Conservation (phyloP, 495 filamentous ascomycete species). For the Viridothelium virens region DNA sequence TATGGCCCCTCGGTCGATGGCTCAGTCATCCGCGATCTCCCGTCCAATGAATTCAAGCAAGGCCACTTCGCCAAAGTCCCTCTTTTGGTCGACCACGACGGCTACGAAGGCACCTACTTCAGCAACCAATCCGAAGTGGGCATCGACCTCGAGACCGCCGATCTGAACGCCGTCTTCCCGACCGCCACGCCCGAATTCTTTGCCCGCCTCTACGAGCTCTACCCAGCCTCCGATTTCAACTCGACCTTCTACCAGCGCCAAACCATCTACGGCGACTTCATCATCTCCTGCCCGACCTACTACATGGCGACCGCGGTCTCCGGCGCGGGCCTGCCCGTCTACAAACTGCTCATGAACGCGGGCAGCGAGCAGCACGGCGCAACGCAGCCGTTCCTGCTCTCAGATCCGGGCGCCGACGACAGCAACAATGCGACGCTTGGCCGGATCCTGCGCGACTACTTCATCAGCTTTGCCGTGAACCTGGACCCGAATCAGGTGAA, state of each 20-base stretch:
- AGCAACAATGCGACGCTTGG: conserved; percentile 44
- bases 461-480: conserved; percentile 49
- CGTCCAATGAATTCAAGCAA: conserved; percentile 26
- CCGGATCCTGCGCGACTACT: conserved; percentile 52
- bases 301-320: conserved; percentile 26
- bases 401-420: neutral
- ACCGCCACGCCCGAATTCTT: conserved; percentile 25
- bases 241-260: conserved; percentile 25
- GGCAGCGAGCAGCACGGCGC: conserved; percentile 24
- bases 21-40: conserved; percentile 23
- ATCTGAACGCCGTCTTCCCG: conserved; percentile 21
- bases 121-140: conserved; percentile 17
- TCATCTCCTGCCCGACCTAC: conserved; percentile 29
- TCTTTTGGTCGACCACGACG: conserved; percentile 22
- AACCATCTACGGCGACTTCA: conserved; percentile 27
- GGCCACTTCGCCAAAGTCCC: conserved; percentile 29
- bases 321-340: conserved; percentile 23
- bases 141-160: conserved; percentile 14
- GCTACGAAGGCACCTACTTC: conserved; percentile 24
- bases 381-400: conserved; percentile 2
- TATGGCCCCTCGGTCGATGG: conserved; percentile 26
- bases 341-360: conserved; percentile 25
- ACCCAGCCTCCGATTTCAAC: conserved; percentile 21
- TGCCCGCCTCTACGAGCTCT: conserved; percentile 24
- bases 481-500: conserved; percentile 21